Percentiles rank a stretch among this genome's conserved stretches.
phyloP scores from a whole-genome alignment of 108 stramenopile species.

The Chaetoceros tenuissimus region DNA sequence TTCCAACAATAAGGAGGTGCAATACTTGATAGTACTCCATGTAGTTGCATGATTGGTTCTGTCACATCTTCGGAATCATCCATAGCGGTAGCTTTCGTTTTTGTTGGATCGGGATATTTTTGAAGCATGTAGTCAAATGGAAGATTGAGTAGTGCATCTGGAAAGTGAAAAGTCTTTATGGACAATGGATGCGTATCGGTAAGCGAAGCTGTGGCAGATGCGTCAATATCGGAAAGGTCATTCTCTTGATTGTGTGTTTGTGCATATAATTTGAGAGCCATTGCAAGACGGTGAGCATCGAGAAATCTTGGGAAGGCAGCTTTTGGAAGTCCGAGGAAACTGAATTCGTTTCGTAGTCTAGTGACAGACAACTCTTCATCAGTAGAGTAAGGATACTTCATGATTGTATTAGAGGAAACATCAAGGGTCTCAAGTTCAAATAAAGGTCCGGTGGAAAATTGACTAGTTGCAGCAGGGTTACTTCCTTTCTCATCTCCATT shows the following conservation, averaged over 20 bases:
- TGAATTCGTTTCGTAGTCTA: constrained; percentile 39
- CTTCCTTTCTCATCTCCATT: constrained; percentile 19
- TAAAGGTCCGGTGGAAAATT: constrained; percentile 20
- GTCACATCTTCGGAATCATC: constrained; percentile 17
- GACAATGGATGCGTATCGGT: constrained; percentile 71
- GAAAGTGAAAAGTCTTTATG: constrained; percentile 53
- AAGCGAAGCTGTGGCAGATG: constrained; percentile 51
- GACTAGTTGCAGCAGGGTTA: constrained; percentile 15
- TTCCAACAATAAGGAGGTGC: constrained; percentile 70
- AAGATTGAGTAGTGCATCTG: constrained; percentile 50
- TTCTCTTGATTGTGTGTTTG: constrained; percentile 32
- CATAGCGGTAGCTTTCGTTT: constrained; percentile 12
- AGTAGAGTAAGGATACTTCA: constrained; percentile 58
- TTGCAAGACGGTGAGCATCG: constrained; percentile 69
- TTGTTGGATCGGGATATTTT: constrained; percentile 41
- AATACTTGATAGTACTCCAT: constrained; percentile 54
- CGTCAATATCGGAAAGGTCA: constrained; percentile 20
- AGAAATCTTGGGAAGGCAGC: constrained; percentile 61
- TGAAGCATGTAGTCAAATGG: constrained; percentile 64
- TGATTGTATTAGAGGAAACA: constrained; percentile 51
- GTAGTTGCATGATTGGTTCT: constrained; percentile 58
- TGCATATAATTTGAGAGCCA: constrained; percentile 67
- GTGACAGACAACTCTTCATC: constrained; percentile 44
- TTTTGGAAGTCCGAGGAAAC: constrained; percentile 69
- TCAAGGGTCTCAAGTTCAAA: constrained; percentile 72